Conservation (phyloP, 192 early-diverging fungal genomes). For the Glomus cerebriforme region DNA sequence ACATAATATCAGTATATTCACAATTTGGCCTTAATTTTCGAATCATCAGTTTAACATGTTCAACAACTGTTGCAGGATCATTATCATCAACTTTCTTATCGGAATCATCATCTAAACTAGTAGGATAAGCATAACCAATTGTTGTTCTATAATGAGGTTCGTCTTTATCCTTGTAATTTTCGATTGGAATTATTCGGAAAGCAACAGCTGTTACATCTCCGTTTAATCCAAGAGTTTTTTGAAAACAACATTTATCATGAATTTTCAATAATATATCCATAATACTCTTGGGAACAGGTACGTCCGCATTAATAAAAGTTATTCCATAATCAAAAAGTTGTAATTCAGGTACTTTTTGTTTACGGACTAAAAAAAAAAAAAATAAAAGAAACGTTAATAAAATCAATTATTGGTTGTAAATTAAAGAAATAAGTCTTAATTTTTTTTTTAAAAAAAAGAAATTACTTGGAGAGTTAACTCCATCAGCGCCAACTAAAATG, state of each 20-base stretch:
- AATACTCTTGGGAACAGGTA: neutral
- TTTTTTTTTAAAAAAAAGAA: neutral
- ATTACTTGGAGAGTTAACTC: conserved; percentile 4
- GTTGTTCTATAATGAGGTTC: neutral
- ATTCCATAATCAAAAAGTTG: neutral
- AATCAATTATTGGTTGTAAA: neutral
- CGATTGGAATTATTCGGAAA: neutral
- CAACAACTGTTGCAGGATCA: neutral
- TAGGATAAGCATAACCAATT: neutral
- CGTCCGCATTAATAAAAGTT: neutral
- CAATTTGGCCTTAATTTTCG: neutral
- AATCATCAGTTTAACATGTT: neutral
- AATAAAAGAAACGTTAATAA: neutral
- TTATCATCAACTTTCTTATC: neutral
- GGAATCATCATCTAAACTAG: neutral
- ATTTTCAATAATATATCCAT: neutral
- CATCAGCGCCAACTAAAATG: conserved; percentile 9
- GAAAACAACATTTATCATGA: neutral
- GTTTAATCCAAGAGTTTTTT: neutral
- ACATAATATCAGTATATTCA: neutral
- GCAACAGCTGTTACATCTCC: neutral
- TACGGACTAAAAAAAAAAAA: neutral
- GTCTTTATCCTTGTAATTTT: neutral
- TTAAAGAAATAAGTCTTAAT: neutral
- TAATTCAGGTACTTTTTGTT: conserved; percentile 6